phyloP scores from a whole-genome alignment of 352 stramenopile species.

The Phytophthora vignae region DNA sequence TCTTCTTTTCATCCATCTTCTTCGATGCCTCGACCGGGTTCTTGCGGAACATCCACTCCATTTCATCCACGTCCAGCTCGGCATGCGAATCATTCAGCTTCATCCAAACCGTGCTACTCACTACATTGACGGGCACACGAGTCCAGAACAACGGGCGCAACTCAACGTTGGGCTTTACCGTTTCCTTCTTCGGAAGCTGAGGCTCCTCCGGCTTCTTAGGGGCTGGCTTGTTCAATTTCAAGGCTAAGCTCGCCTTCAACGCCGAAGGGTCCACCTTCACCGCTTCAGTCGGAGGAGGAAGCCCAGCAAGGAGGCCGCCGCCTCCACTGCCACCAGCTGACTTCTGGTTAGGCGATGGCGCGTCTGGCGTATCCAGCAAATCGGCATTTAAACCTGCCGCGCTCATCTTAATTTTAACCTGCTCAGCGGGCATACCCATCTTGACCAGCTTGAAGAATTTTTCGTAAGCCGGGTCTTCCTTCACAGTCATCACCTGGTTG shows the following conservation, averaged over 20 bases:
- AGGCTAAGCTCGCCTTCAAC: slow-evolving; percentile 65
- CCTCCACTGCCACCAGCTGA: slow-evolving; percentile 16
- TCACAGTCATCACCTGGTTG: slow-evolving; percentile 72
- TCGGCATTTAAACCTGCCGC: slow-evolving; percentile 75
- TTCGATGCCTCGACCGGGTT: slow-evolving; percentile 70
- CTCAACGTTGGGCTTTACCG: slow-evolving; percentile 88
- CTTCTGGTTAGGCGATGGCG: slow-evolving; percentile 76
- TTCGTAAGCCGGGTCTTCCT: slow-evolving; percentile 92
- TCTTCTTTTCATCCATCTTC: slow-evolving; percentile 87
- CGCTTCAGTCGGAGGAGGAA: slow-evolving; percentile 69
- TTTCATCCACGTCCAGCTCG: slow-evolving; percentile 77
- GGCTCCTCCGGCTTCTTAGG: slow-evolving; percentile 73
- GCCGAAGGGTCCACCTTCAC: slow-evolving; percentile 75
- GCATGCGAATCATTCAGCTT: slow-evolving; percentile 79
- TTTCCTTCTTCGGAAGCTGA: slow-evolving; percentile 86
- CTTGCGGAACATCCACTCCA: slow-evolving; percentile 92
- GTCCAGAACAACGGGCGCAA: slow-evolving; percentile 91
- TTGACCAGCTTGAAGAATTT: slow-evolving; percentile 97
- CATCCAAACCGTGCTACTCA: slow-evolving; percentile 90
- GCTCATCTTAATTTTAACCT: slow-evolving; percentile 94
- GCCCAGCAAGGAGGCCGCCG: slow-evolving; percentile 53
- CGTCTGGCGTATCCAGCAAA: slow-evolving; percentile 74
- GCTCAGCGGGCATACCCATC: slow-evolving; percentile 89
- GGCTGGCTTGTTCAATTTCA: slow-evolving; percentile 51
- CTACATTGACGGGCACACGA: slow-evolving; percentile 85